These are phyloP conservation scores for Phytophthora melonis DNA, from an alignment of 352 stramenopile species.

Conservation along the genomic window DNA sequence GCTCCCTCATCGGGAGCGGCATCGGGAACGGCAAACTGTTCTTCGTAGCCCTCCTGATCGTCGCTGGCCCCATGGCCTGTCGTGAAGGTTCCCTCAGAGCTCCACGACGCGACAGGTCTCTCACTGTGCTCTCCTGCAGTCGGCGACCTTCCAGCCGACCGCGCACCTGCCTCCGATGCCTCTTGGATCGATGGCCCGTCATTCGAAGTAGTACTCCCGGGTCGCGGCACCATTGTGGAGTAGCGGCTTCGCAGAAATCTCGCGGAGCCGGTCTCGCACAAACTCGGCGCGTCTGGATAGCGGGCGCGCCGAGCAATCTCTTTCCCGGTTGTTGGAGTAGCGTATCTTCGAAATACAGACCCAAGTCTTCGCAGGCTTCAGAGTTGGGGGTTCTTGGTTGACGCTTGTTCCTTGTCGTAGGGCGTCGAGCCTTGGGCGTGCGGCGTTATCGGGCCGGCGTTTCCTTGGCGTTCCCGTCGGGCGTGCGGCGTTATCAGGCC, in stretches of 20 bases:
- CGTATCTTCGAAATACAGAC: background rate
- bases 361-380: too few species aligned
- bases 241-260: constrained; percentile 3
- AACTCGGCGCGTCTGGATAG: background rate
- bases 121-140: background rate
- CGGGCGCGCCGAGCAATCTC: background rate
- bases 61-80: constrained; percentile 10
- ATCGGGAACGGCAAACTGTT: constrained; percentile 14
- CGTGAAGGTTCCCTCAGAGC: constrained; percentile 15
- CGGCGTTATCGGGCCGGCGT: too few species aligned
- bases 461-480: too few species aligned
- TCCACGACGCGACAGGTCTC: background rate
- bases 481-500: too few species aligned
- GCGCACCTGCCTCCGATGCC: background rate
- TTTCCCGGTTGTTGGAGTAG: constrained; percentile 7
- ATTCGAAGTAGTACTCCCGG: constrained; percentile 22
- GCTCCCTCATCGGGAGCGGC: background rate
- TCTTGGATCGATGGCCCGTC: constrained; percentile 1
- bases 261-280: background rate
- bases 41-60: constrained; percentile 5
- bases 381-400: too few species aligned
- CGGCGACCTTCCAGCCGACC: constrained; percentile 11
- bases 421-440: too few species aligned
- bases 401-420: too few species aligned
- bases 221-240: constrained; percentile 29